These are phyloP conservation scores for Thelonectria discophora DNA, from an alignment of 2,329 filamentous ascomycete genomes.

Conservation along the genomic window DNA sequence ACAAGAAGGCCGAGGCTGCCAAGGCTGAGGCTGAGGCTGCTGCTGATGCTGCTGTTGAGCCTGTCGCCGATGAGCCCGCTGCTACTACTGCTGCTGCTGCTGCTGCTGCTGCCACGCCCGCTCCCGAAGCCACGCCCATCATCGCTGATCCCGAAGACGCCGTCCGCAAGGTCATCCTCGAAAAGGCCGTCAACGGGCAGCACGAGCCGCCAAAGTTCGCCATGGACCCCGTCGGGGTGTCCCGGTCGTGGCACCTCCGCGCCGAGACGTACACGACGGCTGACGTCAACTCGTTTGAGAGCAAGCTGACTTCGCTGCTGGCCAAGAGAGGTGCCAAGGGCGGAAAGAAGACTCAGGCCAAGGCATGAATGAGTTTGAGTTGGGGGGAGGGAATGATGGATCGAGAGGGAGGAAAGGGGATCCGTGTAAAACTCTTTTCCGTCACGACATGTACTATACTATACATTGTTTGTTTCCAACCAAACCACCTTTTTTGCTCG, in stretches of 20 bases:
- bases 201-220: constrained; percentile 49
- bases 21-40: constrained; percentile 30
- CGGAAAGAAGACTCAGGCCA: constrained; percentile 28
- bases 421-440: constrained; percentile 40
- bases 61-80: background rate
- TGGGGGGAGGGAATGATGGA: constrained; percentile 22
- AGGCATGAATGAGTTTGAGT: constrained; percentile 39
- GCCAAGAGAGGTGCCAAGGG: constrained; percentile 31
- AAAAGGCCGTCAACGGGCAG: constrained; percentile 48
- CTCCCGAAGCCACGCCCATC: constrained; percentile 34
- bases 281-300: constrained; percentile 51
- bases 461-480: constrained; percentile 36
- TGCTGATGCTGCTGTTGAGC: too few relatives aligned
- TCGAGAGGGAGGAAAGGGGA: constrained; percentile 23
- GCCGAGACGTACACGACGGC: constrained; percentile 48
- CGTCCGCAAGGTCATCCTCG: constrained; percentile 45
- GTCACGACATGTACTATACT: constrained; percentile 42
- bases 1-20: constrained; percentile 36
- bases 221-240: constrained; percentile 45
- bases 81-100: constrained; percentile 2
- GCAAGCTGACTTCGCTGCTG: constrained; percentile 49
- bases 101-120: background rate
- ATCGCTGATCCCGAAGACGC: constrained; percentile 48
- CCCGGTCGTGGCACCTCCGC: constrained; percentile 50
- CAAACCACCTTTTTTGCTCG: constrained; percentile 24